Evolutionary conservation across 805 yeast species (phyloP), one percentile per base, ranked within the genome.

Genomic region (Kuraishia ogatae): DNA sequence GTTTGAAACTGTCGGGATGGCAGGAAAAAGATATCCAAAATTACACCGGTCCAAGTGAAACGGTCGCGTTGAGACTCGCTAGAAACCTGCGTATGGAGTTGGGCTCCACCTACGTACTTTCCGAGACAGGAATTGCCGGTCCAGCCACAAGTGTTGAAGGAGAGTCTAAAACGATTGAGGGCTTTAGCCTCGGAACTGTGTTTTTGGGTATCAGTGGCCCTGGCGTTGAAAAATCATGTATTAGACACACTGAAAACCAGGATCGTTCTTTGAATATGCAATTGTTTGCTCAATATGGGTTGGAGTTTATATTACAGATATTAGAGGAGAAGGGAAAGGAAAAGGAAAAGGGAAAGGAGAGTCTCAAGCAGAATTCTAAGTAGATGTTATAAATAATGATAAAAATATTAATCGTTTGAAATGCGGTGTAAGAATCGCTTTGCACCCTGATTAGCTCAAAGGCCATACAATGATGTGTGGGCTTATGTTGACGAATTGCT

Each of bases 91-190:
- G 85, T 63, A 80, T 89, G 57, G 96, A 89, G 65, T 76, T 89
- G 60, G 96, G 96, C 0, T 83, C 91, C 2, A 87, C 92, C 0
- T 89, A 83, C 68, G 90, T 89, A 2, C 73, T 89, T 20, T 84
- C 92, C 1, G 97, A 89, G 67, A 85, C 94, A 1, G 97, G 96
- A 1, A 85, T 87, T 74, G 96, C 97, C 0, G 96, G 96, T 1
- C 94, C 96, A 1, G 72, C 74, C 8, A 70, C 67, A 49, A 76
- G 68, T 65, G 69, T 75, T 53, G 64, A 59, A 24, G 66, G 69
- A 22, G 52, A 63, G 3, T 53, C 56, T 17, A 49, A 48, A 4
- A 57, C 50, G 11, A 70, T 63, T 52, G 68, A 62, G 57, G 68
- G 56, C 58, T 65, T 66, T 13, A 73, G 72, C 46, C 76, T 82